These are phyloP conservation scores for Penstemon eatonii DNA, from an alignment of 257 asterid species.

Conservation along the genomic window DNA sequence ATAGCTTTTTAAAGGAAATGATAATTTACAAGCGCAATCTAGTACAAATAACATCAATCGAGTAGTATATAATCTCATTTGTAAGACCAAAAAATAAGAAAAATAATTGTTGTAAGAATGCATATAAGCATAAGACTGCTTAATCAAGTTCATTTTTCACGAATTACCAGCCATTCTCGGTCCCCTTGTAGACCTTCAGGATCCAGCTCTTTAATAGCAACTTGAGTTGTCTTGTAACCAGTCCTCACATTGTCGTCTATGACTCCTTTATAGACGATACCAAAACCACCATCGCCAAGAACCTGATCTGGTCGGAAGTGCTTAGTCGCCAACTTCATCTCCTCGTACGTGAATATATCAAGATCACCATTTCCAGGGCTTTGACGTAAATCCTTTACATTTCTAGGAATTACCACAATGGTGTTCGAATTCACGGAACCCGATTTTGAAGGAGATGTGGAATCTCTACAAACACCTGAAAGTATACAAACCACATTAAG, in stretches of 20 bases:
- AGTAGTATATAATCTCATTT: background rate
- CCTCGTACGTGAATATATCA: constrained; percentile 82
- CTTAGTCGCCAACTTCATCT: constrained; percentile 92
- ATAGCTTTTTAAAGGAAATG: no score
- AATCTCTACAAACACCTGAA: constrained; percentile 38
- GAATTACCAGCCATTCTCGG: constrained; percentile 92
- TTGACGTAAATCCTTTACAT: constrained; percentile 72
- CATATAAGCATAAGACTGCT: background rate
- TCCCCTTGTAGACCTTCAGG: constrained; percentile 93
- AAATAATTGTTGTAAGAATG: background rate
- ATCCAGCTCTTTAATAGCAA: constrained; percentile 92
- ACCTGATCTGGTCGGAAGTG: constrained; percentile 82
- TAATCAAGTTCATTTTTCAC: constrained; percentile 3
- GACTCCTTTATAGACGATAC: constrained; percentile 88
- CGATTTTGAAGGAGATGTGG: constrained; percentile 39
- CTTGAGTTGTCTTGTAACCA: constrained; percentile 59
- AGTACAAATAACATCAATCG: no score
- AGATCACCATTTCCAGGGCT: constrained; percentile 73
- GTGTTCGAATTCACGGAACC: constrained; percentile 42
- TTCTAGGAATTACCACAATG: constrained; percentile 54
- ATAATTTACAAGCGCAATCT: no score
- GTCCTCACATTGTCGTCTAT: constrained; percentile 66
- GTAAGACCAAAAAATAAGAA: background rate
- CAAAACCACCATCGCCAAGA: constrained; percentile 95
- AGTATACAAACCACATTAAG: background rate